Evolutionary conservation across 805 yeast species (phyloP).

Genomic region (Clavispora vitiphila): DNA sequence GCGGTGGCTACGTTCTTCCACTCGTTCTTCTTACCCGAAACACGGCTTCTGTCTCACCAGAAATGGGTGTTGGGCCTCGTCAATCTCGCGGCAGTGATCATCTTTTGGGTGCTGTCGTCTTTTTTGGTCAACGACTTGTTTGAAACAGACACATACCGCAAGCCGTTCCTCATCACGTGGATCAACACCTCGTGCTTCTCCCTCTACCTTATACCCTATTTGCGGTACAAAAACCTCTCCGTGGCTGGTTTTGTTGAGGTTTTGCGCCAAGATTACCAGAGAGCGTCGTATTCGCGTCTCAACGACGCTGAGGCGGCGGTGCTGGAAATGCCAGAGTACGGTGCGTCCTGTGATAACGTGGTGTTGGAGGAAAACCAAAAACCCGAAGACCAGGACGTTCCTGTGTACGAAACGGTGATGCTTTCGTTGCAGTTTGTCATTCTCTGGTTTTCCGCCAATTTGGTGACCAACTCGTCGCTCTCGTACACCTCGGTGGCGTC

Average conservation of each 20-base stretch:
- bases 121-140: conserved; percentile 76
- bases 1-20: conserved; percentile 9
- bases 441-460: conserved; percentile 87
- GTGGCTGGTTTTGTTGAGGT: conserved; percentile 19
- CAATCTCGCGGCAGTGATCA: conserved; percentile 68
- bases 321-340: conserved; percentile 6
- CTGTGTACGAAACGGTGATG: conserved; percentile 58
- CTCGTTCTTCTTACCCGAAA: conserved; percentile 13
- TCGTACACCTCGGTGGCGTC: conserved; percentile 89
- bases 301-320: conserved; percentile 1
- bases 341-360: conserved; percentile 4
- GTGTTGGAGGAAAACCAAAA: conserved; percentile 5
- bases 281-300: not conserved
- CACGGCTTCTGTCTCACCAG: conserved; percentile 25
- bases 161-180: conserved; percentile 91
- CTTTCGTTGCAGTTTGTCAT: conserved; percentile 78
- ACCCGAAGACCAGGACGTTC: conserved; percentile 22
- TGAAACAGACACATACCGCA: conserved; percentile 64
- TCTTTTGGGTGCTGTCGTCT: conserved; percentile 88
- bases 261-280: conserved; percentile 21
- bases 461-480: conserved; percentile 78
- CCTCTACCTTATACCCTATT: conserved; percentile 66
- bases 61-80: conserved; percentile 77
- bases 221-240: conserved; percentile 24
- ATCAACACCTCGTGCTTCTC: conserved; percentile 82